phyloP scores from a whole-genome alignment of 2,329 filamentous ascomycete species.

The Trichocomaceae sp. region DNA sequence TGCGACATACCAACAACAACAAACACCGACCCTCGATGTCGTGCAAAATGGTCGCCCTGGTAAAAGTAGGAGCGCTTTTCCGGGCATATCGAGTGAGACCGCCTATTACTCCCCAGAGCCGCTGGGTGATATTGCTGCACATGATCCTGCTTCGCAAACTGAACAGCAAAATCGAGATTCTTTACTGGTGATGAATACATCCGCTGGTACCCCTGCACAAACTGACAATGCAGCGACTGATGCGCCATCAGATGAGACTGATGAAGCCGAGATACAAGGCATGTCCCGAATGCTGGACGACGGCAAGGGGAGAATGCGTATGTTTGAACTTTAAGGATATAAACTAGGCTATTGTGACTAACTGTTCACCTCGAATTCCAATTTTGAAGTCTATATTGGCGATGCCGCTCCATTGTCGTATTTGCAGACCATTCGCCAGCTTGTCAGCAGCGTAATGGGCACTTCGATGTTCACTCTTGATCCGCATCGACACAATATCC shows the following conservation, averaged over 20 bases:
- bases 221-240: slow-evolving; percentile 1
- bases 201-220: background rate
- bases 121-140: background rate
- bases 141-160: background rate
- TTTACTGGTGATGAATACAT: slow-evolving; percentile 7
- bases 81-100: background rate
- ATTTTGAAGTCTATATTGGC: slow-evolving; percentile 53
- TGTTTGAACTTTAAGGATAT: background rate
- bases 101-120: background rate
- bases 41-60: background rate
- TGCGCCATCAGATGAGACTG: slow-evolving; percentile 13
- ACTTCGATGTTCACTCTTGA: slow-evolving; percentile 53
- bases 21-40: background rate
- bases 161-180: slow-evolving; percentile 11
- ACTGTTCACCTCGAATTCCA: background rate
- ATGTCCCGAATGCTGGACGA: slow-evolving; percentile 60
- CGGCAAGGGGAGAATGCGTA: slow-evolving; percentile 43
- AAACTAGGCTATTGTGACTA: background rate
- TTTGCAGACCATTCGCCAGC: slow-evolving; percentile 54
- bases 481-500: slow-evolving; percentile 50
- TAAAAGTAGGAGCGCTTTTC: background rate
- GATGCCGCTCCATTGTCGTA: slow-evolving; percentile 58
- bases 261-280: slow-evolving; percentile 35
- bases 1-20: background rate
- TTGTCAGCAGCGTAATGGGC: slow-evolving; percentile 52